Conservation (phyloP, 169 alveolate species). For the Eimeria sp. region DNA sequence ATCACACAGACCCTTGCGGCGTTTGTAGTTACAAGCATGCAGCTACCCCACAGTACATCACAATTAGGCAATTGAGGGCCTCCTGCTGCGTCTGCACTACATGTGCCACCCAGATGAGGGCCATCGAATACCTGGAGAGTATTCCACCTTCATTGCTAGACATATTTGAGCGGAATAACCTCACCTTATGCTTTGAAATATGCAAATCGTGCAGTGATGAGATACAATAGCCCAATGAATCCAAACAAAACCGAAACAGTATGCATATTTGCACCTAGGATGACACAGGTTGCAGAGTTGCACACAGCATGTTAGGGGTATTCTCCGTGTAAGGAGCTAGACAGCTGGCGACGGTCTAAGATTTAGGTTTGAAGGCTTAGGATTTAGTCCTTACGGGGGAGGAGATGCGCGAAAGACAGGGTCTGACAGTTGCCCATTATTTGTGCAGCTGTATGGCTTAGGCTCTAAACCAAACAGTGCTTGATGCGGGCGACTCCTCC, state of each 20-base stretch:
- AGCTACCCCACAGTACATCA: background rate
- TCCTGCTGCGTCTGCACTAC: background rate
- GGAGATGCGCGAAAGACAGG: background rate
- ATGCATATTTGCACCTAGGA: background rate
- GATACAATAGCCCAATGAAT: background rate
- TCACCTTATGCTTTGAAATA: background rate
- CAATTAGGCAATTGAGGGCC: background rate
- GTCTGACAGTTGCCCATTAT: conserved; percentile 13
- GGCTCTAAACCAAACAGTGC: conserved; percentile 65
- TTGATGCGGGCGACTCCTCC: conserved; percentile 57
- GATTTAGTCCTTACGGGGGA: background rate
- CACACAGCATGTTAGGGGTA: background rate
- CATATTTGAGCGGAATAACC: background rate
- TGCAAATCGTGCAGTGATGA: background rate
- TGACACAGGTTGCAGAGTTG: background rate
- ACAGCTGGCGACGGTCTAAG: background rate
- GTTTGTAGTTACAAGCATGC: background rate
- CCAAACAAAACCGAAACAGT: background rate
- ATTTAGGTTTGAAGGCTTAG: no score
- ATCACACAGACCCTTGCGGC: background rate
- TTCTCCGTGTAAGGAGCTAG: background rate
- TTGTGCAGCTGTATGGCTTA: background rate
- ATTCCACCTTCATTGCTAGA: background rate
- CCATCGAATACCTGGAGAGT: background rate
- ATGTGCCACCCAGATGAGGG: background rate